Evolutionary conservation across 1,284 basidiomycete genomes (phyloP).

Genomic region (Apiotrichum veenhuisii): DNA sequence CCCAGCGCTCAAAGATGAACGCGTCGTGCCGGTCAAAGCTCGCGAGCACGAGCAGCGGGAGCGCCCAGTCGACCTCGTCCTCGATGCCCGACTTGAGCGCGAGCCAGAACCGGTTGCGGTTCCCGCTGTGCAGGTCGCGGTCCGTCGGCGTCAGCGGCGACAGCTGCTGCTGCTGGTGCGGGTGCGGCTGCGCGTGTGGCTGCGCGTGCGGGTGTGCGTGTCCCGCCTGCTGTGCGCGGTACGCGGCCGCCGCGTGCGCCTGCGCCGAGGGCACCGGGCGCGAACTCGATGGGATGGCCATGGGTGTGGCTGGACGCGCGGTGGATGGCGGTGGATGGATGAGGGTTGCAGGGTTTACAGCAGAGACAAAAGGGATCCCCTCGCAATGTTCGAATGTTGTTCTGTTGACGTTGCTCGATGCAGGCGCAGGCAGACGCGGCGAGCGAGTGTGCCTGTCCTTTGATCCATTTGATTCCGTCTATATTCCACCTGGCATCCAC

Average conservation of each 20-base stretch:
- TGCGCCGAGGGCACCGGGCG: constrained; percentile 8
- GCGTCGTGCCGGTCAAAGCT: constrained; percentile 32
- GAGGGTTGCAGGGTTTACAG: not conserved
- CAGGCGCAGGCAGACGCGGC: too few relatives aligned
- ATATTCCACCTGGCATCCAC: too few relatives aligned
- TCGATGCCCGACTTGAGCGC: constrained; percentile 33
- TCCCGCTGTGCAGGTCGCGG: constrained; percentile 27
- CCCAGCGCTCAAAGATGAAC: constrained; percentile 34
- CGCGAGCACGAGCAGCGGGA: constrained; percentile 39
- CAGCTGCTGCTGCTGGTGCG: constrained; percentile 10
- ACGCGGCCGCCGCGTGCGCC: not conserved
- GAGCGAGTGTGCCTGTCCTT: too few relatives aligned
- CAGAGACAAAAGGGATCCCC: not conserved
- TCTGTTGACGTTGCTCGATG: too few relatives aligned
- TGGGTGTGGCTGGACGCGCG: constrained; percentile 2
- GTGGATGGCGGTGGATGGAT: constrained; percentile 1
- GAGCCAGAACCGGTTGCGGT: constrained; percentile 38
- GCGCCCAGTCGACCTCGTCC: constrained; percentile 43
- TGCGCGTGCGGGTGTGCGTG: not conserved
- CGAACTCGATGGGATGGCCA: constrained; percentile 17
- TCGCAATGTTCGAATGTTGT: too few relatives aligned
- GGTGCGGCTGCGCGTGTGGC: too few relatives aligned
- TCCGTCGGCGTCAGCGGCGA: constrained; percentile 27
- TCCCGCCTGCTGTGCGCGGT: too few relatives aligned
- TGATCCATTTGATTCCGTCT: constrained; percentile 16